phyloP scores from a whole-genome alignment of 331 rosid genomes.

The Pyracantha coccinea region DNA sequence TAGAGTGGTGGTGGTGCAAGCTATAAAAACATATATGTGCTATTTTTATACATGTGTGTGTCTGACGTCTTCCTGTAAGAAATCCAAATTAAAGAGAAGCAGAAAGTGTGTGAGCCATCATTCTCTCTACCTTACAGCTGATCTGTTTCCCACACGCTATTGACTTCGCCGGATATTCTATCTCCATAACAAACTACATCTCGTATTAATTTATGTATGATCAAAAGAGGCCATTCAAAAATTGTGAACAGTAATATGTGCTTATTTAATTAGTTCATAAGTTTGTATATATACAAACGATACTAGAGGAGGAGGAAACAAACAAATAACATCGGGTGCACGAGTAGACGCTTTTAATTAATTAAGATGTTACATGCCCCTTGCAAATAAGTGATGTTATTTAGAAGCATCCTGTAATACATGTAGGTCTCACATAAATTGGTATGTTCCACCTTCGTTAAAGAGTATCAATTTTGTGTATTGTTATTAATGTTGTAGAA shows the following conservation, averaged over 20 bases:
- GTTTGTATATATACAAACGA: background rate
- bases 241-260: too few relatives aligned
- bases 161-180: slow-evolving; percentile 15
- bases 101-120: slow-evolving; percentile 36
- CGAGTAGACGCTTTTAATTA: too few relatives aligned
- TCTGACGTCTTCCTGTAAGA: background rate
- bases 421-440: too few relatives aligned
- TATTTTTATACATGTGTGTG: too few relatives aligned
- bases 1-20: background rate
- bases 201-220: background rate
- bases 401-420: too few relatives aligned
- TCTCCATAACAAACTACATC: slow-evolving; percentile 38
- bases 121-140: slow-evolving; percentile 4
- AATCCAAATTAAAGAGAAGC: slow-evolving; percentile 3
- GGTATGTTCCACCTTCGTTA: too few relatives aligned
- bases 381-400: too few relatives aligned
- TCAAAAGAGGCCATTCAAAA: background rate
- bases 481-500: too few relatives aligned
- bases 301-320: too few relatives aligned
- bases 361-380: too few relatives aligned
- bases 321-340: too few relatives aligned
- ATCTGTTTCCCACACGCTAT: slow-evolving; percentile 34
- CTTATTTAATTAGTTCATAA: background rate
- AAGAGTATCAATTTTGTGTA: too few relatives aligned
- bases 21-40: background rate